Conservation (phyloP, 1,284 basidiomycete genomes). For the Termitomyces sp. region DNA sequence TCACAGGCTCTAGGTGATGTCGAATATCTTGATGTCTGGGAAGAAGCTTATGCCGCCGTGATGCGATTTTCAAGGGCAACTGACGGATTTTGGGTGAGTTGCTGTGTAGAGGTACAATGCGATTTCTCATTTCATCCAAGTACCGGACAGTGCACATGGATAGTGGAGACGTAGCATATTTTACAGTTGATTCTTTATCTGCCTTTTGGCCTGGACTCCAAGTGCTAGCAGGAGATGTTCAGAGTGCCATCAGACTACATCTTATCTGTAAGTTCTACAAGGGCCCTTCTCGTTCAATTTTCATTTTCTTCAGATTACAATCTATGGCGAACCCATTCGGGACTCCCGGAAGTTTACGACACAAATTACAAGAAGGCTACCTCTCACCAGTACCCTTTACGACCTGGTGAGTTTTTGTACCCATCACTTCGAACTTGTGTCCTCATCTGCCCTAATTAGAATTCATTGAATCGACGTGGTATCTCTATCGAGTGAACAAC, state of each 20-base stretch:
- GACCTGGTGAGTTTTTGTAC: conserved; percentile 51
- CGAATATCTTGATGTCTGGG: conserved; percentile 89
- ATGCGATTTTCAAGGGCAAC: conserved; percentile 79
- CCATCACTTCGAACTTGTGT: neutral
- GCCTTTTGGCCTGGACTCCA: conserved; percentile 89
- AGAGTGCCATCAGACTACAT: conserved; percentile 84
- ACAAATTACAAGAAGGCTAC: conserved; percentile 70
- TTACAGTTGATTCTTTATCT: conserved; percentile 77
- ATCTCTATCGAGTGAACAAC: conserved; percentile 78
- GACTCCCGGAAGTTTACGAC: conserved; percentile 87
- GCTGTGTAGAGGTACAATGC: neutral
- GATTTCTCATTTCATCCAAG: conserved; percentile 33
- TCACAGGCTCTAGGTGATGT: conserved; percentile 59
- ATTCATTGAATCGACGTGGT: conserved; percentile 92
- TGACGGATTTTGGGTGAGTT: conserved; percentile 85
- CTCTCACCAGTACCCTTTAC: conserved; percentile 77
- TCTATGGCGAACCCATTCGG: conserved; percentile 80
- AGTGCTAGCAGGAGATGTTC: conserved; percentile 84
- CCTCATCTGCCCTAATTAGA: conserved; percentile 38
- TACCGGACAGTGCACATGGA: conserved; percentile 78
- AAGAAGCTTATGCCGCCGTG: conserved; percentile 81
- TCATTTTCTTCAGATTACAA: conserved; percentile 66
- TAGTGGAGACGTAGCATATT: conserved; percentile 65
- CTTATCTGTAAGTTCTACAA: conserved; percentile 57
- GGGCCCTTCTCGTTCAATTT: neutral